Evolutionary conservation across 805 yeast species (phyloP).

Genomic region (Candida schatavii): DNA sequence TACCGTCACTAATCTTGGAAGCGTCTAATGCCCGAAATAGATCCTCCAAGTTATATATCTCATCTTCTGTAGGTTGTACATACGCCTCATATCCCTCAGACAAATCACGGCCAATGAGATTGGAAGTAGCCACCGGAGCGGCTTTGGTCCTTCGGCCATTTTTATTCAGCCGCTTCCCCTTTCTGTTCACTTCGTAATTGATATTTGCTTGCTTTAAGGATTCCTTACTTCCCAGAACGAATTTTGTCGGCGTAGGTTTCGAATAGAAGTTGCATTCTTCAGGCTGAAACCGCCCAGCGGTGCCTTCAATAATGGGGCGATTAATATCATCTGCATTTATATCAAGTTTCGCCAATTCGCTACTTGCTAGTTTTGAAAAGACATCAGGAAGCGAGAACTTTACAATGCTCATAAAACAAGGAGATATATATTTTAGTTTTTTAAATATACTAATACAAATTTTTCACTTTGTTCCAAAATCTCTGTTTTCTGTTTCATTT

Average conservation of each 20-base stretch:
- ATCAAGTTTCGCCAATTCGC: background rate
- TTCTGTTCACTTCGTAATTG: conserved; percentile 3
- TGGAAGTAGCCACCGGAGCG: no score
- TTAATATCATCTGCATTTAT: conserved; percentile 10
- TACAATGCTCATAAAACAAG: background rate
- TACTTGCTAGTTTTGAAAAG: background rate
- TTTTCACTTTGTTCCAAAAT: background rate
- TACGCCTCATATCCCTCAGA: conserved; percentile 15
- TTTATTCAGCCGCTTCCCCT: background rate
- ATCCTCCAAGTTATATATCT: conserved; percentile 16
- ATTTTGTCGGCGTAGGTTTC: background rate
- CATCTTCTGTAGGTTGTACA: conserved; percentile 7
- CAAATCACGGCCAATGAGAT: conserved; percentile 17
- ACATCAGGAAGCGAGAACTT: background rate
- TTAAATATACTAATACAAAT: background rate
- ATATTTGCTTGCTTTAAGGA: background rate
- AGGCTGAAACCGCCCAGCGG: background rate
- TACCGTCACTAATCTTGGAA: conserved; percentile 5
- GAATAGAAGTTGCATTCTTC: background rate
- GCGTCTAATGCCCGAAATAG: conserved; percentile 11
- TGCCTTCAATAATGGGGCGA: background rate
- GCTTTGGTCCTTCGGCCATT: background rate
- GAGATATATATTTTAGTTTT: background rate
- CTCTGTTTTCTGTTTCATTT: background rate
- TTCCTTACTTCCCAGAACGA: background rate